Percentiles rank a stretch among this genome's conserved stretches.
phyloP scores from a whole-genome alignment of 176 grass and related monocot species.

The Saccharum spontaneum region DNA sequence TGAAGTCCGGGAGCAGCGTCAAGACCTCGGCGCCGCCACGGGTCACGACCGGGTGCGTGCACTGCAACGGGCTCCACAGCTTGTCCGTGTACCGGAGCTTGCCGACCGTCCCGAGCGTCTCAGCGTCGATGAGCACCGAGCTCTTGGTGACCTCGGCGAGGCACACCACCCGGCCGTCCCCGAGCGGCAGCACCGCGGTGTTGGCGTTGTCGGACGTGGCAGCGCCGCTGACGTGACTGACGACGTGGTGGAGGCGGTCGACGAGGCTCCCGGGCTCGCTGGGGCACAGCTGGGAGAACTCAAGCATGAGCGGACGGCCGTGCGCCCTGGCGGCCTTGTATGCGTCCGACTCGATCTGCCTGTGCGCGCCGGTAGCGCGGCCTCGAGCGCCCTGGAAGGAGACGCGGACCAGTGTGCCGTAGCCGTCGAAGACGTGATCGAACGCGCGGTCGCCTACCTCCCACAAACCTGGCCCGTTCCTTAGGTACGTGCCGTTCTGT shows the following conservation, averaged over 20 bases:
- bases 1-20: conserved; percentile 57
- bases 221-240: conserved; percentile 28
- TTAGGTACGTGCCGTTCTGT: conserved; percentile 66
- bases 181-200: conserved; percentile 45
- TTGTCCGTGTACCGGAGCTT: conserved; percentile 50
- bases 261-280: conserved; percentile 30
- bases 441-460: conserved; percentile 52
- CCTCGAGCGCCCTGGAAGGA: conserved; percentile 28
- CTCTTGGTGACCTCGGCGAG: conserved; percentile 51
- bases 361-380: conserved; percentile 36
- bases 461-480: conserved; percentile 63
- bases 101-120: conserved; percentile 49
- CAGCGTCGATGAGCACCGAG: conserved; percentile 49
- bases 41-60: conserved; percentile 59
- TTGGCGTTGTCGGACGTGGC: conserved; percentile 65
- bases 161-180: conserved; percentile 60
- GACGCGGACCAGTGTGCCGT: conserved; percentile 66
- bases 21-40: conserved; percentile 29
- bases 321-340: neutral
- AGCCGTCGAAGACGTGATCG: conserved; percentile 72
- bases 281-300: conserved; percentile 54
- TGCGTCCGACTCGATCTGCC: conserved; percentile 70
- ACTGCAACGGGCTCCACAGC: conserved; percentile 46
- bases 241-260: neutral
- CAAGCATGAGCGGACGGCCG: conserved; percentile 33